Evolutionary conservation across 345 rosid species (phyloP).

Genomic region (Lepidium sativum): DNA sequence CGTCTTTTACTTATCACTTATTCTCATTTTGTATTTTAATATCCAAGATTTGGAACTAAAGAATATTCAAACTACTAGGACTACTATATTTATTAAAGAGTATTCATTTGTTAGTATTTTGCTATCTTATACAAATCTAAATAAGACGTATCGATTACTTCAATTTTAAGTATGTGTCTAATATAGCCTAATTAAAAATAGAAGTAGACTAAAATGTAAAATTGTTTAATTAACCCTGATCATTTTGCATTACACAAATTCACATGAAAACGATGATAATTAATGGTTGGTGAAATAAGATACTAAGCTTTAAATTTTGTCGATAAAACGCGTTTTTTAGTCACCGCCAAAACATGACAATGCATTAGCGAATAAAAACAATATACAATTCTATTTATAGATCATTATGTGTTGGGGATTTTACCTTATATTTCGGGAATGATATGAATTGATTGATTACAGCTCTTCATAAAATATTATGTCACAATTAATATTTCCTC

Average conservation of each 20-base stretch:
- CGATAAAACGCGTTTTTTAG: slow-evolving; percentile 4
- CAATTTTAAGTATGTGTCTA: too few species aligned
- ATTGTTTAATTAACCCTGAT: background rate
- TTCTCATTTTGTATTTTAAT: background rate
- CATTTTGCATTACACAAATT: background rate
- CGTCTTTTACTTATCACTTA: slow-evolving; percentile 5
- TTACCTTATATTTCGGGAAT: background rate
- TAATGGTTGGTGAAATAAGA: background rate
- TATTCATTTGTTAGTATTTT: too few species aligned
- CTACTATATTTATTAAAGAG: background rate
- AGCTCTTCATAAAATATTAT: background rate
- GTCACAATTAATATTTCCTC: background rate
- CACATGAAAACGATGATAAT: background rate
- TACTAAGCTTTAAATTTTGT: background rate
- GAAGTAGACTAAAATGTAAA: background rate
- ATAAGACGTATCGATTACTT: too few species aligned
- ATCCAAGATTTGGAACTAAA: background rate
- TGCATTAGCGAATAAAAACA: slow-evolving; percentile 2
- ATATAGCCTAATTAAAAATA: too few species aligned
- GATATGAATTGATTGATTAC: background rate
- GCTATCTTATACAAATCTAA: too few species aligned
- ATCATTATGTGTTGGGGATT: background rate
- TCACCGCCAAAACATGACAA: slow-evolving; percentile 1
- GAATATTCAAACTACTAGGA: slow-evolving; percentile 1
- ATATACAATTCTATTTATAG: background rate